Evolutionary conservation across 2,329 filamentous ascomycete genomes (phyloP), one percentile per base, ranked within the genome.

Genomic region (Fusarium sp.): DNA sequence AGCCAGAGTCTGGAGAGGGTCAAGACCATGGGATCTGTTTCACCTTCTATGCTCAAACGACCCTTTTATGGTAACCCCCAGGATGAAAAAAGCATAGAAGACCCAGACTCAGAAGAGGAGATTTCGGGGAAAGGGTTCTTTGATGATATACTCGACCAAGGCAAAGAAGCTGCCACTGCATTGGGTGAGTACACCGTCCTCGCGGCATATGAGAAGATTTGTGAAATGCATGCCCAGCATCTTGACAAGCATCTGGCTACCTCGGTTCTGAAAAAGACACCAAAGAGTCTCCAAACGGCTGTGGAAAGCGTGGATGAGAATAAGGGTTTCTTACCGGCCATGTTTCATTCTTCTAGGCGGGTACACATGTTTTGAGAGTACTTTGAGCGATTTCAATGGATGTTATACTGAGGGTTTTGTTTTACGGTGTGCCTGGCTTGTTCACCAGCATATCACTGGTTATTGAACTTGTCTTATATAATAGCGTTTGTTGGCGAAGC

Each of bases 251-350:
- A 56, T 4, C 14, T 56, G 6, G 23, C 53, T 4, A 42, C 53
- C 15, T 56, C 53, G 1, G 53, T 56, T 11, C 3, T 56, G 17
- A 51, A 51, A 15, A 20, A 23, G n/a, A 56, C 53, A 1, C 53
- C 45, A 1, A 26, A 51, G 8, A 56, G 36, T 17, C 53, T 56
- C 5, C 53, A 56, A 8, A 51, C 53, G 0, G 53, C 53, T 7
- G 45, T 56, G 2, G 45, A 56, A 14, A 51, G 53, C 3, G 53
- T 56, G 10, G 53, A 56, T 4, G 53, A 56, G 26, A 42, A 56
- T 9, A 56, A 56, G 15, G 53, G 45, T 1, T 56, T 56, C 4
- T 9, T 56, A 8, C 45, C 53, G 7, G 53, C 53, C 2, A 56
- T 56, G 53, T 56, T 51, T 5, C 53, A 56, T n/a, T 56, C 53